Base-by-base conservation (phyloP, 495 filamentous ascomycete genomes). In the Aspergillus nidulans region DNA sequence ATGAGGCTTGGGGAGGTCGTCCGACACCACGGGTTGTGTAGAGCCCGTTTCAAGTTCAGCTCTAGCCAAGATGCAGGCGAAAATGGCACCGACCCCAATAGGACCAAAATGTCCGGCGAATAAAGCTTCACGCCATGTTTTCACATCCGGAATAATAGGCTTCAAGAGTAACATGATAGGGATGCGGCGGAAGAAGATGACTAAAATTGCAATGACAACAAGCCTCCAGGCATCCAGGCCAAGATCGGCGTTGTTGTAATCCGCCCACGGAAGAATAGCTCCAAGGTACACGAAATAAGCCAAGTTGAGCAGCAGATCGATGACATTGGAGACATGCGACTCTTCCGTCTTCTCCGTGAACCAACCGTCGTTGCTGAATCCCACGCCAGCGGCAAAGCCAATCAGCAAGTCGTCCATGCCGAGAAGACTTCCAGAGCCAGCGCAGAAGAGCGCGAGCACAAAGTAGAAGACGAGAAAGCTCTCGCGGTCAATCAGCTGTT, bases 381-480 rank as follows among this genome's bases (percentile, higher is more conserved):
- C 95, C 21, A 97, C 92, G 52, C 95, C 95, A 39, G 87, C 89
- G 16, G 91, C 83, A 63, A 99, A 99, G 36, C 95, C 95, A 38
- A 99, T 90, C 23, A 99, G 81, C n/a, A 99, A 75, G 65, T 99
- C 95, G 69, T 99, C 95, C 57, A 95, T 83, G 46, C 95, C 95
- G 24, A 99, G 74, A 40, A 95, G 83, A 69, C 90, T 91, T 20
- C 95, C 95, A 2, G 92, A 91, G 21, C 95, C 95, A 54, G 95
- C 95, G 65, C 90, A 96, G 74, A 97, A 99, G 18, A 99, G 82
- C 3, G 95, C 95, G 47, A 99, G 76, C 24, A 94, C 90, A 60
- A 99, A 99, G 76, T 99, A 99, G 74, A 99, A 99, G 44, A 96
- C 94, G 41, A 99, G 80, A 62, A 97, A 97, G 71, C 90, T 96